Evolutionary conservation across 2,329 filamentous ascomycete species (phyloP).

Genomic region (Colletotrichum echinochloae): DNA sequence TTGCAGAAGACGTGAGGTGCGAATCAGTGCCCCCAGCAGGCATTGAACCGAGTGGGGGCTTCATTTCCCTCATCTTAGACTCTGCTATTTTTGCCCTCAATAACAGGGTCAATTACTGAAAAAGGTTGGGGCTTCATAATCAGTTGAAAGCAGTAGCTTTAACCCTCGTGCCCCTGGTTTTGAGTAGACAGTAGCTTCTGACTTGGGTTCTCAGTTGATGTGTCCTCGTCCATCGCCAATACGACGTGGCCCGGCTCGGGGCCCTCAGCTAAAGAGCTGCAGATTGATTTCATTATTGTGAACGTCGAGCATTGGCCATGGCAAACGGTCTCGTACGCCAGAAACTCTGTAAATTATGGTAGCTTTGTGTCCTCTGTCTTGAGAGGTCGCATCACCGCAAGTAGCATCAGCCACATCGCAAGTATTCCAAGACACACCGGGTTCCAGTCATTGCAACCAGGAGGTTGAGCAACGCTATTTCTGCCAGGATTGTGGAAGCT

Average conservation of each 20-base stretch:
- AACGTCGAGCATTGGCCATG: no score
- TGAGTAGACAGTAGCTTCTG: no score
- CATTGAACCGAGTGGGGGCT: background rate
- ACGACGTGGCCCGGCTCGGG: no score
- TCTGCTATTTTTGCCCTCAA: no score
- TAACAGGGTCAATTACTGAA: background rate
- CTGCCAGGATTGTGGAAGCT: background rate
- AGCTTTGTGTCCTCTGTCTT: no score
- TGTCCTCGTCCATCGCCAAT: no score
- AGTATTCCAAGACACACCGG: slow-evolving; percentile 44
- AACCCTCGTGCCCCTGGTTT: no score
- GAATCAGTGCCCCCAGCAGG: background rate
- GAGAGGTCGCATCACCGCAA: slow-evolving; percentile 58
- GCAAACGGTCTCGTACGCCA: no score
- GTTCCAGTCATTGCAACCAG: slow-evolving; percentile 63
- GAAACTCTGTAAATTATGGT: no score
- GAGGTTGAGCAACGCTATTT: background rate
- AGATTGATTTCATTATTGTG: no score
- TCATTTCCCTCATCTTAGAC: background rate
- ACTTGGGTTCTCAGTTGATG: no score
- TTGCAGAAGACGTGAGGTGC: background rate
- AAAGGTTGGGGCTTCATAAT: background rate
- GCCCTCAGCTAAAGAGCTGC: no score
- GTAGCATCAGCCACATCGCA: slow-evolving; percentile 67
- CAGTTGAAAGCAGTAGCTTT: background rate